Evolutionary conservation across 352 stramenopile species (phyloP), one percentile per base, ranked within the genome.

Genomic region (Globisporangium irregulare): DNA sequence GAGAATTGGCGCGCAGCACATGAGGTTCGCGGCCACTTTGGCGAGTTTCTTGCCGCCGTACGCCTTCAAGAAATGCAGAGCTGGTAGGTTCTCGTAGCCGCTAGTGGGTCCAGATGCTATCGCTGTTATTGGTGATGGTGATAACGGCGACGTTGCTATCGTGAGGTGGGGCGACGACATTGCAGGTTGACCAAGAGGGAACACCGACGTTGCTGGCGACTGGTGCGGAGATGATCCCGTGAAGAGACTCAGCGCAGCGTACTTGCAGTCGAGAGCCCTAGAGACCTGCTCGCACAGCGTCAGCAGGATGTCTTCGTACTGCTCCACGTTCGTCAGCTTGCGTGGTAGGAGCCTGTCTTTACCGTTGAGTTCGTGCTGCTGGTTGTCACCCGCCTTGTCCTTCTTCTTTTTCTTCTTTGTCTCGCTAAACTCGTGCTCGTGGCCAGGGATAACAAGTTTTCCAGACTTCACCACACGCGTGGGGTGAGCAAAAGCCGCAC

Each of bases 1-100:
- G 0, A 94, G 74, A 10, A 94, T 75, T 4, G 87, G 84, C 29
- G 86, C 80, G 67, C 86, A 94, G 68, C 83, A 89, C n/a, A 68
- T 76, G 72, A 92, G 65, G 53, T 85, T 91, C 10, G 72, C 63
- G 7, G 84, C 76, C 24, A 87, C 77, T 60, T 84, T 79, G 48
- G 86, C 75, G 14, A 94, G 74, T 59, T 85, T 89, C 29, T 75
- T 67, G 34, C 67, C 75, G 15, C 72, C 72, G 24, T 69, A 66
- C 3, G 77, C 78, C 41, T 90, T 88, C 29, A 94, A 68, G 54
- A 79, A 93, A 64, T 84, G 72, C 7, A 70, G 55, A 4, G 62
- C 66, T 1, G 59, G 48, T 22, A 64, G 60, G 29, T 36, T 65
- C 18, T 58, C 59, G 27, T 82, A 74, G n/a, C 57, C 51, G 48